These are phyloP conservation scores for Lodderomyces elongisporus DNA, from an alignment of 1,139 yeast species.

Conservation along the genomic window DNA sequence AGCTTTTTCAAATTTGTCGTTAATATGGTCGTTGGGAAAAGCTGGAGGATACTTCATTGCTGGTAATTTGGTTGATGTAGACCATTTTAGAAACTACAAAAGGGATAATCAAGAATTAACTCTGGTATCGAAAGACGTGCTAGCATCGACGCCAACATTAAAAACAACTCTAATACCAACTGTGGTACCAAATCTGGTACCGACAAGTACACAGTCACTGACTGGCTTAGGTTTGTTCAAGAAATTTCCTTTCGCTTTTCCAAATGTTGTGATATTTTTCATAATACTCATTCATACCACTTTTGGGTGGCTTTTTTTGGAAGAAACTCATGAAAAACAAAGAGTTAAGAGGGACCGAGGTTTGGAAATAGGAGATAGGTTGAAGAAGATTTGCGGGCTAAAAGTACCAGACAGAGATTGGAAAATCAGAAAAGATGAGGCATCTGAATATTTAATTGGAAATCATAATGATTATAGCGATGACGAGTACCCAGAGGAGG, in stretches of 20 bases:
- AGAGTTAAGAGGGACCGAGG: conserved; percentile 45
- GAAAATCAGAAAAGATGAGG: conserved; percentile 12
- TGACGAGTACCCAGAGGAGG: neutral
- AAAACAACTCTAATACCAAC: no score
- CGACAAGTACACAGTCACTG: neutral
- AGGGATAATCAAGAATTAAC: neutral
- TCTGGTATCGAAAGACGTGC: neutral
- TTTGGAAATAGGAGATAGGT: conserved; percentile 48
- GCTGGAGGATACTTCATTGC: conserved; percentile 9
- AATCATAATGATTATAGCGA: conserved; percentile 1
- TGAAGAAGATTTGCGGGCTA: conserved; percentile 31
- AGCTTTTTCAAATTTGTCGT: conserved; percentile 57
- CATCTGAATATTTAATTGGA: conserved; percentile 2
- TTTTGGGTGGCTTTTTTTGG: conserved; percentile 38
- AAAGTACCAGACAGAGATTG: conserved; percentile 31
- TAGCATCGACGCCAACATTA: no score
- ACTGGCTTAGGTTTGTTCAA: conserved; percentile 2
- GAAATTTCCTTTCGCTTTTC: conserved; percentile 51
- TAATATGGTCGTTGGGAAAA: conserved; percentile 53
- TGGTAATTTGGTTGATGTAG: conserved; percentile 7
- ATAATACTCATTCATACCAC: neutral
- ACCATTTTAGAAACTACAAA: conserved; percentile 9
- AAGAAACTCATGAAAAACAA: conserved; percentile 24
- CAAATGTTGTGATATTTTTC: conserved; percentile 44
- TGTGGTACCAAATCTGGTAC: no score